Evolutionary conservation across 73 alveolate genomes (phyloP).

Genomic region (Uronychia binucleata): DNA sequence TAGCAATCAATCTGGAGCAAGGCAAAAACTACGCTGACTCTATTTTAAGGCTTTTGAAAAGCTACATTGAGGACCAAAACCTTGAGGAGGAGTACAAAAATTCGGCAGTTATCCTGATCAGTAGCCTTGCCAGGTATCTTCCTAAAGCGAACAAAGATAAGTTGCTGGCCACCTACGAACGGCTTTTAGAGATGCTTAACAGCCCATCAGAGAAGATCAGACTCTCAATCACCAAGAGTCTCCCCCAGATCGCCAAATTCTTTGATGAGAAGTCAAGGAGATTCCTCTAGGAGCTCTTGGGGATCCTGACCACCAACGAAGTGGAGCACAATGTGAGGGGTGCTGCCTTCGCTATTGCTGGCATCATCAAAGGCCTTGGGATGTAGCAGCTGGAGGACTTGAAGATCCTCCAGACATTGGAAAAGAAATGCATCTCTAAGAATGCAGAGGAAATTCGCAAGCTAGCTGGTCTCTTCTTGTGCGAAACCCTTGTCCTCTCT

Average conservation of each 20-base stretch:
- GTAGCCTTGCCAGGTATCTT: slow-evolving; percentile 58
- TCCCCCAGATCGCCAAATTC: slow-evolving; percentile 70
- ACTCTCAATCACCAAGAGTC: slow-evolving; percentile 63
- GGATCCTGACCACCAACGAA: slow-evolving; percentile 27
- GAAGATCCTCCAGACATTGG: slow-evolving; percentile 40
- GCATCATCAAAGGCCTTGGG: slow-evolving; percentile 76
- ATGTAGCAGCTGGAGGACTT: slow-evolving; percentile 32
- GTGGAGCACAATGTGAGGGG: slow-evolving; percentile 56
- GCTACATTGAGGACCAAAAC: slow-evolving; percentile 23
- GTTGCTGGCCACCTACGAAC: slow-evolving; percentile 51
- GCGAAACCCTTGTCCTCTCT: slow-evolving; percentile 64
- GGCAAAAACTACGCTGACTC: slow-evolving; percentile 49
- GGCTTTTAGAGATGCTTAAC: slow-evolving; percentile 62
- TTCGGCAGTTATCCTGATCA: slow-evolving; percentile 60
- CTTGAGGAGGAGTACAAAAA: slow-evolving; percentile 42
- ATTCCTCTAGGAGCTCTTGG: slow-evolving; percentile 52
- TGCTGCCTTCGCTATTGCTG: slow-evolving; percentile 77
- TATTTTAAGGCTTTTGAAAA: slow-evolving; percentile 44
- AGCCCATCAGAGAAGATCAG: slow-evolving; percentile 62
- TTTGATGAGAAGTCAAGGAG: slow-evolving; percentile 70
- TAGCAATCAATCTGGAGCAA: slow-evolving; percentile 22
- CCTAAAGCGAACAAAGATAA: slow-evolving; percentile 54
- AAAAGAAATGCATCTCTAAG: slow-evolving; percentile 53
- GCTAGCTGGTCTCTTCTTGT: slow-evolving; percentile 54
- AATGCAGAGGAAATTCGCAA: slow-evolving; percentile 46